Base-by-base conservation (phyloP, 148 eudicot species). In the Arctostaphylos glauca region DNA sequence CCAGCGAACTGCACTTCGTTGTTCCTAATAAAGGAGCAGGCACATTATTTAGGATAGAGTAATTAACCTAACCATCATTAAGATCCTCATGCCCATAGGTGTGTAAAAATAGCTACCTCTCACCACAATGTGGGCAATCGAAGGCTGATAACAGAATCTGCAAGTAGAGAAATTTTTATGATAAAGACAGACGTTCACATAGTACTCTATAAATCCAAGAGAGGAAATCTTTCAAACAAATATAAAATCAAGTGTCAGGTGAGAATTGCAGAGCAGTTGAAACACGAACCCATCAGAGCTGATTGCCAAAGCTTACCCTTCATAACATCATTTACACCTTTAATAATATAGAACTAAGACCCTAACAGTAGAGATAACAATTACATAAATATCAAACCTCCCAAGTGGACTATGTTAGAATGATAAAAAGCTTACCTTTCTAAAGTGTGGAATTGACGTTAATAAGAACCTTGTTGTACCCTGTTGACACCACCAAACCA, bases 1-100 rank as follows among this genome's bases (percentile, higher is more conserved):
- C 99, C 99, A 60, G 98, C 99, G 85, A 96, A 96, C 84, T 96
- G 98, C 84, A 94, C 99, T 86, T 94, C 97, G 79, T 92, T 96
- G 87, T 96, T 96, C 90, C 98, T 95, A 86, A 60, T 86, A 67
- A 81, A 59, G 44, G 55, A 52, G 47, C 41, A 84, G 66, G 48
- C 77, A 77, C 21, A 54, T 43, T 12, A 79, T 31, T 68, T 44
- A 47, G 44, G 15, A 16, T 67, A 71, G 7, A 10, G 41, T 7
- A 60, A 2, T 53, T 15, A 55, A 4, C 59, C 19, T 25, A 67
- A 84, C 59, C 41, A 8, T 12, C 58, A n/a, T 25, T 62, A 66
- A 77, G 41, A 44, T 73, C 19, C 58, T 48, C 21, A 74, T 12
- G 19, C 38, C 82, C 38, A 46, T 10, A 74, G 41, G 58, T 56